Evolutionary conservation across 2,329 filamentous ascomycete species (phyloP).

Genomic region (Colletotrichum sp.): DNA sequence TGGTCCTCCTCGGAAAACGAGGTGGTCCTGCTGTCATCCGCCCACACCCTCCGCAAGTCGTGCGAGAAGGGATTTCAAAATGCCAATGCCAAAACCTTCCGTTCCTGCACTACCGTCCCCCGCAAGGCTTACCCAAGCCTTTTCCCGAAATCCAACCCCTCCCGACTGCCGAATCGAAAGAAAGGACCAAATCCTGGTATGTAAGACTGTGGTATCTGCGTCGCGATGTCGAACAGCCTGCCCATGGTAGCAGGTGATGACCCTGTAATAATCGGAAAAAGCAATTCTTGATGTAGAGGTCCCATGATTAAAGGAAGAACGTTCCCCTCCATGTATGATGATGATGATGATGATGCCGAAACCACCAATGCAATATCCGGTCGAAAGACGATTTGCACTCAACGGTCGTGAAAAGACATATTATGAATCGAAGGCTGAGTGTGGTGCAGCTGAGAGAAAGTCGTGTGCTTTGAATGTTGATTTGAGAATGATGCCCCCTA

Average conservation of each 20-base stretch:
- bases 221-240: conserved; percentile 9
- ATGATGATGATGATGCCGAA: neutral
- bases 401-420: neutral
- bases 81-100: neutral
- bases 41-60: neutral
- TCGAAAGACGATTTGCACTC: neutral
- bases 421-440: neutral
- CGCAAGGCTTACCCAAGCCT: neutral
- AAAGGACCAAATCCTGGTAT: neutral
- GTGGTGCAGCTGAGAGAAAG: neutral
- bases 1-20: neutral
- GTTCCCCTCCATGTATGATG: neutral
- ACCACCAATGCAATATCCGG: neutral
- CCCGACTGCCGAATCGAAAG: neutral
- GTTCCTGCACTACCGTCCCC: neutral
- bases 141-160: neutral
- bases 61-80: neutral
- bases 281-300: neutral
- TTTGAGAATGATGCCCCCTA: neutral
- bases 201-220: conserved; percentile 7
- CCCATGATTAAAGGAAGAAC: conserved; percentile 15
- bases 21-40: neutral
- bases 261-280: conserved; percentile 5
- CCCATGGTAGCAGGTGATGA: conserved; percentile 20
- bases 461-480: neutral